These are phyloP conservation scores for Cadophora malorum DNA, from an alignment of 2,329 filamentous ascomycete genomes.

Conservation along the genomic window DNA sequence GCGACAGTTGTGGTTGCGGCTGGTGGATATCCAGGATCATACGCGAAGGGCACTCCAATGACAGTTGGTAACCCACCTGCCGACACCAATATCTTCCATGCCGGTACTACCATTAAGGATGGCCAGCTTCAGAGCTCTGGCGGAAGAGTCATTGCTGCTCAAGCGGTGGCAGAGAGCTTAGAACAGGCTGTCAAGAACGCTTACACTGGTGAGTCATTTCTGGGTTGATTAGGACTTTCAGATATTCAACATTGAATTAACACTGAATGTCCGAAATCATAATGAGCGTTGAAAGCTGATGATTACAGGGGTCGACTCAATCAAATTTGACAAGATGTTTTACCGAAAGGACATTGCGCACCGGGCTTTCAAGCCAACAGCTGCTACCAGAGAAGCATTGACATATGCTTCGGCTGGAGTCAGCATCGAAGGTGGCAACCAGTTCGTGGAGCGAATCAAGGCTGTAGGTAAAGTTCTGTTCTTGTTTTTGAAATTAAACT, in stretches of 20 bases:
- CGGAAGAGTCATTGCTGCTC: conserved; percentile 93
- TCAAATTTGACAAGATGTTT: conserved; percentile 68
- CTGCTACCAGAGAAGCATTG: conserved; percentile 57
- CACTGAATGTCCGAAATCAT: neutral
- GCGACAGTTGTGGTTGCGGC: conserved; percentile 94
- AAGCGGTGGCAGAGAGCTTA: conserved; percentile 76
- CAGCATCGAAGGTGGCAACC: conserved; percentile 92
- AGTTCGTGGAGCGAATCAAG: conserved; percentile 92
- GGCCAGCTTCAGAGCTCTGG: conserved; percentile 76
- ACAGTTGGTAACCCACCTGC: conserved; percentile 53
- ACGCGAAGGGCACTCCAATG: conserved; percentile 77
- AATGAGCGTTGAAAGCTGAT: conserved; percentile 1
- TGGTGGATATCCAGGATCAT: conserved; percentile 86
- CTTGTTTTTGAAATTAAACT: neutral
- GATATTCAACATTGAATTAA: neutral
- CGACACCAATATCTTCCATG: conserved; percentile 85
- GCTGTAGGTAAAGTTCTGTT: conserved; percentile 45
- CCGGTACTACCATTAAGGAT: conserved; percentile 75
- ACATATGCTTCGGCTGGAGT: conserved; percentile 95
- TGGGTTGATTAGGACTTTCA: neutral
- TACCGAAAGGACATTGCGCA: conserved; percentile 93
- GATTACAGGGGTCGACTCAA: conserved; percentile 48
- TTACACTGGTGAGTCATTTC: conserved; percentile 66
- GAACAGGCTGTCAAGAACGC: conserved; percentile 84
- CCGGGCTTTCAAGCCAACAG: conserved; percentile 64